Evolutionary conservation across 1,284 basidiomycete genomes (phyloP).

Genomic region (Pseudozyma thailandica): DNA sequence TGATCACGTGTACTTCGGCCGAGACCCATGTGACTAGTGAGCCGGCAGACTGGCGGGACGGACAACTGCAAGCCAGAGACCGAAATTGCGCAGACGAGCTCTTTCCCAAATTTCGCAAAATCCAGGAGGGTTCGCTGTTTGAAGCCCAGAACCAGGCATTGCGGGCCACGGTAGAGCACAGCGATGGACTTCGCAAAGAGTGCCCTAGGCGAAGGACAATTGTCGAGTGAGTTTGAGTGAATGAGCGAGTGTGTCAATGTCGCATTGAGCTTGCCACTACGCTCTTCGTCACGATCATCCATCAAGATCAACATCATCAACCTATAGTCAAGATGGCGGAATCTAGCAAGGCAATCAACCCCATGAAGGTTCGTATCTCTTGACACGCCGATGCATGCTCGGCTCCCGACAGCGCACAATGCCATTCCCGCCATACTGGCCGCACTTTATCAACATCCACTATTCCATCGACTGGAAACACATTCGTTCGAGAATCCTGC

Average conservation of each 20-base stretch:
- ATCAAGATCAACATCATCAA: conserved; percentile 44
- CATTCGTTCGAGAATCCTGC: background rate
- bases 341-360: conserved; percentile 67
- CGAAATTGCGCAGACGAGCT: no score
- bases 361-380: conserved; percentile 64
- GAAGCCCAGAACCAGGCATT: no score
- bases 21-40: no score
- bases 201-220: no score
- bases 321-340: conserved; percentile 60
- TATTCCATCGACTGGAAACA: background rate
- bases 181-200: no score
- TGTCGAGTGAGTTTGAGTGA: background rate
- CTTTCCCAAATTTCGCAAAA: no score
- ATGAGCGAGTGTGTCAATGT: conserved; percentile 17
- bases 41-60: no score
- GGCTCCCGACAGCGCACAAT: background rate
- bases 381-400: conserved; percentile 1
- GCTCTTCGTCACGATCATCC: conserved; percentile 52
- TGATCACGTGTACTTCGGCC: no score
- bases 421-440: background rate
- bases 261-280: conserved; percentile 18
- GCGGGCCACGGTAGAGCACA: no score
- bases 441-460: background rate
- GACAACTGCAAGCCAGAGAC: no score
- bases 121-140: no score